Evolutionary conservation across 148 eudicot species (phyloP), one percentile per base, ranked within the genome.

Genomic region (Simmondsia chinensis): DNA sequence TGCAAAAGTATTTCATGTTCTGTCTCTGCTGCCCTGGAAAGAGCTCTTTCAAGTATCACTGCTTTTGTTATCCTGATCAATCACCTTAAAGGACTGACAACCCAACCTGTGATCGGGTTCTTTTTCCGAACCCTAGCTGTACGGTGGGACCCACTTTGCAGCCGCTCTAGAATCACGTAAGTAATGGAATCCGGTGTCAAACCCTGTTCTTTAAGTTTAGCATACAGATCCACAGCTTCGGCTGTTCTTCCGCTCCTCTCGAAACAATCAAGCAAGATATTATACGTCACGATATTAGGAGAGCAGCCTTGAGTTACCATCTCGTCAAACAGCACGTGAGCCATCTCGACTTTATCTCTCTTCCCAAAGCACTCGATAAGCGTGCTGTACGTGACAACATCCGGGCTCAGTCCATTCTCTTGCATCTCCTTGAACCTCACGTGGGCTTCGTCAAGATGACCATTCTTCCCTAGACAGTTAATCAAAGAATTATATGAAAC

Each of bases 331-430:
- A 89, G 37, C 37, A 84, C 69, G 42, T 72, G 61, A 13, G 97
- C 95, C 93, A 84, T 89, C 35, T 84, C 97, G 43, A 89, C 93
- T 70, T 68, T 84, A 43, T 84, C 87, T 1, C 82, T 52, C 73
- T 89, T 89, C 7, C 95, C 95, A 72, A 89, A 89, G 63, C 97
- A 84, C 74, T 89, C 97, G 3, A 89, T 89, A 10, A 89, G 72
- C 7, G 95, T 89, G 65, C 97, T 89, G 43, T 72, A 89, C 1
- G 97, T 81, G 35, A 89, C 73, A 20, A 89, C 97, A 60, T 89
- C 95, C 32, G 97, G 95, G 48, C 64, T 78, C 43, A 84, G 49
- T 8, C 95, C 95, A 63, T 71, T 89, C 58, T 88, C 97, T 56
- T 73, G 83, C 97, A 88, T 88, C 58, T 89, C 97, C 53, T 58